Conservation (phyloP, 208 protist species). For the Wallacemonas rigidus region DNA sequence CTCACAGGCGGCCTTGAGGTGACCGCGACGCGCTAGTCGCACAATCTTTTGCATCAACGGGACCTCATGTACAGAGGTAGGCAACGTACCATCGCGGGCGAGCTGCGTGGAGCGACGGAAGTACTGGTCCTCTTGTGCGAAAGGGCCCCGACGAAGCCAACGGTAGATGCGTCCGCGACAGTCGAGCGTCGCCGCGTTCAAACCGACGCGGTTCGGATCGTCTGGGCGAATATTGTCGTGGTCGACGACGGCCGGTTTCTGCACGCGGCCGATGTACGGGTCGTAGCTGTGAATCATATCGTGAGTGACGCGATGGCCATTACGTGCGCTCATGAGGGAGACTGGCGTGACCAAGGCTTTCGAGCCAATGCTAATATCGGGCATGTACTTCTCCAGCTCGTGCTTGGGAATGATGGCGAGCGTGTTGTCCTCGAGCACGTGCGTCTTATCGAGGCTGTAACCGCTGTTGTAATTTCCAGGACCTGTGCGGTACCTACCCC, state of each 20-base stretch:
- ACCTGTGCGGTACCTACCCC: conserved; percentile 76
- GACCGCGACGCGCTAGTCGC: conserved; percentile 63
- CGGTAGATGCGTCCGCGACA: conserved; percentile 88
- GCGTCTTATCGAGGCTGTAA: conserved; percentile 85
- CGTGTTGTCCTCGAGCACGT: conserved; percentile 80
- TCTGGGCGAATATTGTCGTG: conserved; percentile 87
- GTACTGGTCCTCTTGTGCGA: conserved; percentile 91
- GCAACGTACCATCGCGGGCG: conserved; percentile 52
- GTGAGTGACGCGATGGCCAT: conserved; percentile 90
- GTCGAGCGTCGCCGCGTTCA: conserved; percentile 89
- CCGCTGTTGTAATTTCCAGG: conserved; percentile 90
- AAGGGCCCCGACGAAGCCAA: conserved; percentile 87
- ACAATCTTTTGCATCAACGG: conserved; percentile 84
- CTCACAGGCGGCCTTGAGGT: conserved; percentile 88
- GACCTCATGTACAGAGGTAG: conserved; percentile 58
- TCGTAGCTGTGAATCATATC: conserved; percentile 92
- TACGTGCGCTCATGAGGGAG: conserved; percentile 87
- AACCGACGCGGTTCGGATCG: conserved; percentile 85
- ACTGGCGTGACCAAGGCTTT: conserved; percentile 90
- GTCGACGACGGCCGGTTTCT: conserved; percentile 79
- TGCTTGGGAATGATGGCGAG: conserved; percentile 86
- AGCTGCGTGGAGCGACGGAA: conserved; percentile 74
- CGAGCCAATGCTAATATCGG: conserved; percentile 82
- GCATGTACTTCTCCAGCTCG: conserved; percentile 92
- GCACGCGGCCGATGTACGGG: conserved; percentile 74